Percentiles rank a stretch among this genome's conserved stretches.
Conservation (phyloP, 768 basidiomycete species). For the Rhodotorula babjevae region DNA sequence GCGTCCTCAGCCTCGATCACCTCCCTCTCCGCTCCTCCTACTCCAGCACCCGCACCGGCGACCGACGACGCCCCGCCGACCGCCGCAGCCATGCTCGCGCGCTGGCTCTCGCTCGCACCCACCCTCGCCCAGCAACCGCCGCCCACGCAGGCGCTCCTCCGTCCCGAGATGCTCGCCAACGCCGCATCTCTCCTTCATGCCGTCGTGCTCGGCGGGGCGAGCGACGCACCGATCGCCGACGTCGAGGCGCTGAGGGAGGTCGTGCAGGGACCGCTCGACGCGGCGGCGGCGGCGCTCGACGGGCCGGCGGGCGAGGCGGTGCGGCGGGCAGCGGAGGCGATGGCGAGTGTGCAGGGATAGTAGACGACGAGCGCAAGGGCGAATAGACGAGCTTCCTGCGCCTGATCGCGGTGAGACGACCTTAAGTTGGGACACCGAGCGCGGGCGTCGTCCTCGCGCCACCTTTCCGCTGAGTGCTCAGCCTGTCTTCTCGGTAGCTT, state of each 20-base stretch:
- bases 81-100: conserved; percentile 54
- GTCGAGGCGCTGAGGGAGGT: too few relatives aligned
- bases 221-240: neutral
- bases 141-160: conserved; percentile 50
- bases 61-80: conserved; percentile 46
- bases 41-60: conserved; percentile 8
- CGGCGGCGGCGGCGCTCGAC: neutral
- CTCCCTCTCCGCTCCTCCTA: conserved; percentile 52
- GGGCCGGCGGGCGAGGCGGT: neutral
- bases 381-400: too few relatives aligned
- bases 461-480: too few relatives aligned
- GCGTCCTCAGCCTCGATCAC: conserved; percentile 42
- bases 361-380: too few relatives aligned
- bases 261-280: neutral
- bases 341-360: neutral
- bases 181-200: conserved; percentile 68
- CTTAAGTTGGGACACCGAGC: too few relatives aligned
- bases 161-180: conserved; percentile 72
- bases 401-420: too few relatives aligned
- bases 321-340: too few relatives aligned
- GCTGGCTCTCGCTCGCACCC: conserved; percentile 56
- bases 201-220: neutral
- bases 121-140: neutral
- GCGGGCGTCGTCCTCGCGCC: too few relatives aligned
- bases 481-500: too few relatives aligned